A percentile compares a stretch with the other conserved stretches of the same genome.
phyloP scores from a whole-genome alignment of 2,329 filamentous ascomycete genomes.

The Epichloe gansuensis region DNA sequence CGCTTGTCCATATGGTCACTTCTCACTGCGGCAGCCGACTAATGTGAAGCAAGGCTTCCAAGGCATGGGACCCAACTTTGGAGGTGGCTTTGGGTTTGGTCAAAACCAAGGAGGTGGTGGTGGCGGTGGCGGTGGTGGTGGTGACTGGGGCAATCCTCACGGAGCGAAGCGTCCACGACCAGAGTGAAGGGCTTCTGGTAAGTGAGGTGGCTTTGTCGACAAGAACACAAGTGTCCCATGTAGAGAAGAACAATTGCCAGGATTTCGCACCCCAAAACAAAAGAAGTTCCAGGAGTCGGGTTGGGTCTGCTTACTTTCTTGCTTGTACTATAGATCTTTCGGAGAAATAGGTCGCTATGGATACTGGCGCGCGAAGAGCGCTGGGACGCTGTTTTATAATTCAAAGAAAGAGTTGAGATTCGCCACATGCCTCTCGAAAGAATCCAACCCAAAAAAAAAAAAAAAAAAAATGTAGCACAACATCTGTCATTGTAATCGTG shows the following conservation, averaged over 20 bases:
- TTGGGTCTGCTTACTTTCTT: constrained; percentile 1
- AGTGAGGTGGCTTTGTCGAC: background rate
- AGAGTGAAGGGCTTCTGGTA: constrained; percentile 33
- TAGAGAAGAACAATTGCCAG: background rate
- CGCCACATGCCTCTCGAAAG: background rate
- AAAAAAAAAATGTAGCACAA: background rate
- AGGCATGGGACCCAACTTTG: constrained; percentile 58
- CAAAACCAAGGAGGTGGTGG: constrained; percentile 30
- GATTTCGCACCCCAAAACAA: background rate
- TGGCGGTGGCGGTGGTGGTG: constrained; percentile 26
- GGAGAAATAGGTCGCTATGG: background rate
- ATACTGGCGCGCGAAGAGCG: constrained; percentile 6
- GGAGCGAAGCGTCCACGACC: constrained; percentile 68
- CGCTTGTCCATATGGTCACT: too few species aligned
- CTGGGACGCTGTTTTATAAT: background rate
- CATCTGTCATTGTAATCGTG: constrained; percentile 6
- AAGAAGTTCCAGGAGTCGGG: background rate
- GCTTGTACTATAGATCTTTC: constrained; percentile 7
- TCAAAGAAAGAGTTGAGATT: background rate
- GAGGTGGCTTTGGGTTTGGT: constrained; percentile 56
- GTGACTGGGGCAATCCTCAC: constrained; percentile 69
- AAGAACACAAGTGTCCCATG: background rate
- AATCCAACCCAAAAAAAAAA: too few species aligned
- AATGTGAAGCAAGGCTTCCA: constrained; percentile 44
- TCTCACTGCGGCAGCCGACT: constrained; percentile 6